Evolutionary conservation across 2,329 filamentous ascomycete genomes (phyloP).

Genomic region (Orbilia quercus): DNA sequence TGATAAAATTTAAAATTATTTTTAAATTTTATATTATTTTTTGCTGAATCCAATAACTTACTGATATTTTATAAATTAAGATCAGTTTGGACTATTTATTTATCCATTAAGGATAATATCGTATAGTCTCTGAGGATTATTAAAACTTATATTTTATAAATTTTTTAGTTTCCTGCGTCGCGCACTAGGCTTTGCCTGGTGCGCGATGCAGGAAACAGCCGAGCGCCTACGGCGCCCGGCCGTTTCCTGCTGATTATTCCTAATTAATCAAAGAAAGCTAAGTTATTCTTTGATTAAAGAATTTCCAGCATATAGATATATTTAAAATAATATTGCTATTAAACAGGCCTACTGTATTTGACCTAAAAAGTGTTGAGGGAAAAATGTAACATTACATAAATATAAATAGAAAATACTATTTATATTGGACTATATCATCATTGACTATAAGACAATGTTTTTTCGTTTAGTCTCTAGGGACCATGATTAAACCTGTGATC

Average conservation of each 20-base stretch:
- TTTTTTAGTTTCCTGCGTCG: neutral
- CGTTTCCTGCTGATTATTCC: slow-evolving; percentile 17
- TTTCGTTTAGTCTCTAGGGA: slow-evolving; percentile 20
- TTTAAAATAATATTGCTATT: slow-evolving; percentile 11
- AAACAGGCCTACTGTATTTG: neutral
- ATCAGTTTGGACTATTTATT: slow-evolving; percentile 6
- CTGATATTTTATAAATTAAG: neutral
- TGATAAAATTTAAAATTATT: too few species aligned
- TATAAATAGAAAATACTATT: slow-evolving; percentile 6
- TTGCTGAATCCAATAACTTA: too few species aligned
- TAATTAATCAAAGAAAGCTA: slow-evolving; percentile 9
- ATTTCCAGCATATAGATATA: slow-evolving; percentile 12
- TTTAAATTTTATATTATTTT: too few species aligned
- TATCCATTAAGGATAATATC: slow-evolving; percentile 17
- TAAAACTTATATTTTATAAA: slow-evolving; percentile 8
- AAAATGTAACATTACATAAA: slow-evolving; percentile 13
- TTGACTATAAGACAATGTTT: slow-evolving; percentile 2
- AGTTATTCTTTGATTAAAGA: slow-evolving; percentile 8
- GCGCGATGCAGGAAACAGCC: too few species aligned
- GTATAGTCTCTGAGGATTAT: slow-evolving; percentile 6
- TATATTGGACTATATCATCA: slow-evolving; percentile 20
- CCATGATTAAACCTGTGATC: slow-evolving; percentile 14
- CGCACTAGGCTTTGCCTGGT: too few species aligned
- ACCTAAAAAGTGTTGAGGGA: neutral
- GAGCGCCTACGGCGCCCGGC: too few species aligned